Percentiles rank a stretch among this genome's conserved stretches.
These are phyloP conservation scores for Saturnispora dispora DNA, from an alignment of 805 yeast genomes.

Conservation along the genomic window DNA sequence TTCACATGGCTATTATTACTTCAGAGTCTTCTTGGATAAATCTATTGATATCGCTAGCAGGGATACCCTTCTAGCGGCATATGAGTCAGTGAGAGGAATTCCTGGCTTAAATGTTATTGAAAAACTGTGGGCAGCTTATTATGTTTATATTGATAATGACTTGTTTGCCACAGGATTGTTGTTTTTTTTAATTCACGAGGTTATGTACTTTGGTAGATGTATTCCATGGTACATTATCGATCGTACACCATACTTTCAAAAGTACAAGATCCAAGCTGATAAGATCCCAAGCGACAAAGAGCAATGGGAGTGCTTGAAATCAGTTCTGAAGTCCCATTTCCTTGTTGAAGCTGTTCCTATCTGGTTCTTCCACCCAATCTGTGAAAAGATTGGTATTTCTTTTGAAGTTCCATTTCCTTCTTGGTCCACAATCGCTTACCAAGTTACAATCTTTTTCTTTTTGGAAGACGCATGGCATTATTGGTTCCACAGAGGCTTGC, in stretches of 20 bases:
- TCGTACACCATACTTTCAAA: slow-evolving; percentile 72
- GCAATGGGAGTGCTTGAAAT: slow-evolving; percentile 87
- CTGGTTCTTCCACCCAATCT: slow-evolving; percentile 93
- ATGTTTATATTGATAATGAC: slow-evolving; percentile 78
- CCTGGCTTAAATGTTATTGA: slow-evolving; percentile 39
- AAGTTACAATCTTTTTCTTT: slow-evolving; percentile 69
- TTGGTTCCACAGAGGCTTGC: slow-evolving; percentile 88
- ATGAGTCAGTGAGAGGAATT: slow-evolving; percentile 20
- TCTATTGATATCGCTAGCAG: slow-evolving; percentile 17
- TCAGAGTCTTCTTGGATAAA: slow-evolving; percentile 22
- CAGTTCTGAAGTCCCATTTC: slow-evolving; percentile 79
- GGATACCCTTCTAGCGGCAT: slow-evolving; percentile 20
- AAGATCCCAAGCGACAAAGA: slow-evolving; percentile 73
- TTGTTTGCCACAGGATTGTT: slow-evolving; percentile 84
- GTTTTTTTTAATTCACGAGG: slow-evolving; percentile 75
- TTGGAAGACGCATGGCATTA: slow-evolving; percentile 96
- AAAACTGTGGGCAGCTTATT: slow-evolving; percentile 82
- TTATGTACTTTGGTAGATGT: slow-evolving; percentile 85
- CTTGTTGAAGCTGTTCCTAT: slow-evolving; percentile 93
- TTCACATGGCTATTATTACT: background rate
- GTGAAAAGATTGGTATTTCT: slow-evolving; percentile 70
- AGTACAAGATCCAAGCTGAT: slow-evolving; percentile 82
- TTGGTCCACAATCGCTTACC: slow-evolving; percentile 45
- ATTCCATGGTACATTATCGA: slow-evolving; percentile 90
- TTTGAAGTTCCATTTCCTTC: slow-evolving; percentile 82